Evolutionary conservation across 164 flowering plant genomes (phyloP).

Genomic region (Paratinospora sagittata): DNA sequence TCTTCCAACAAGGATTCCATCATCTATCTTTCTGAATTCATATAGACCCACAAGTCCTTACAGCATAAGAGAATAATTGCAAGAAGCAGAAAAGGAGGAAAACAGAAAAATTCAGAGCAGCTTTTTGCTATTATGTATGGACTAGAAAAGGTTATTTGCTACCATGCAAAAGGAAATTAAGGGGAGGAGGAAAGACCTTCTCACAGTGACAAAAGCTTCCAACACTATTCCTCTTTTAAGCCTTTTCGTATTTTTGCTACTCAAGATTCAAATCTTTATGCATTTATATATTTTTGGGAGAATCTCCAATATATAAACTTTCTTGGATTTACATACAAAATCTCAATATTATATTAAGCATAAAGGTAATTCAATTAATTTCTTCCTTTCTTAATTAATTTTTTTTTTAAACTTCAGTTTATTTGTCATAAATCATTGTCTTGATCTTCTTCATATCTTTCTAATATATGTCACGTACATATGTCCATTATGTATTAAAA

Average conservation of each 20-base stretch:
- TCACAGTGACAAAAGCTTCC: not conserved
- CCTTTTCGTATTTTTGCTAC: not conserved
- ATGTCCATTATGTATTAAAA: too few relatives aligned
- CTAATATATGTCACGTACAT: too few relatives aligned
- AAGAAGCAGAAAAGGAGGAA: not conserved
- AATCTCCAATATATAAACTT: not conserved
- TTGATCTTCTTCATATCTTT: too few relatives aligned
- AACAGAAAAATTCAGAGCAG: not conserved
- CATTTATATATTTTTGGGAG: not conserved
- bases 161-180: constrained; percentile 11
- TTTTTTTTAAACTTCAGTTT: too few relatives aligned
- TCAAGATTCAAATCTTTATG: not conserved
- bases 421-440: too few relatives aligned
- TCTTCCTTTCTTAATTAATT: not conserved
- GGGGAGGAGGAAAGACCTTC: not conserved
- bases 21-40: not conserved
- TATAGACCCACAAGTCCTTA: not conserved
- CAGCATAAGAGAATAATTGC: not conserved
- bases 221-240: not conserved
- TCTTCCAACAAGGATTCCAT: constrained; percentile 18
- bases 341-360: not conserved
- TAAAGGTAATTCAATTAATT: not conserved
- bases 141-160: constrained; percentile 1
- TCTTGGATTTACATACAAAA: not conserved
- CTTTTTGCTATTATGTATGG: constrained; percentile 1